Conservation (phyloP, 1,139 yeast species). For the Hanseniaspora sp. region DNA sequence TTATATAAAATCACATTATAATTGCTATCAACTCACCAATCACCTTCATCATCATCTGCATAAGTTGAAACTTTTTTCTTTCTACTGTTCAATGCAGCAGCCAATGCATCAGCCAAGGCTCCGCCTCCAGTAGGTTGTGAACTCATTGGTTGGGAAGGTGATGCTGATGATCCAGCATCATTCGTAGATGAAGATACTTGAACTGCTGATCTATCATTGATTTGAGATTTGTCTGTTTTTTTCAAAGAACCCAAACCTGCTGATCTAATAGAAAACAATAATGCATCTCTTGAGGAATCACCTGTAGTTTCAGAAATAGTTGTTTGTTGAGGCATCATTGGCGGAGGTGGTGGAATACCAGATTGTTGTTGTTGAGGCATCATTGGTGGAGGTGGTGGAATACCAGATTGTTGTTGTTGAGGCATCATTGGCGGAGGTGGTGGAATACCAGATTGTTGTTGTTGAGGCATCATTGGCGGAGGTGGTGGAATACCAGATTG, state of each 20-base stretch:
- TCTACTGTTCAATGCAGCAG: slow-evolving; percentile 72
- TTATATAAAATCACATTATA: background rate
- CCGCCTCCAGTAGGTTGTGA: slow-evolving; percentile 37
- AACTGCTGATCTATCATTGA: slow-evolving; percentile 61
- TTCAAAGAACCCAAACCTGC: slow-evolving; percentile 59
- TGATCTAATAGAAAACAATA: slow-evolving; percentile 74
- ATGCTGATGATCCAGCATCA: slow-evolving; percentile 44
- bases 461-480: slow-evolving; percentile 21
- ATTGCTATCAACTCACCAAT: slow-evolving; percentile 35
- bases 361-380: slow-evolving; percentile 14
- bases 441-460: slow-evolving; percentile 25
- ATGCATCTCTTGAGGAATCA: slow-evolving; percentile 63
- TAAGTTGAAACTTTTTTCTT: slow-evolving; percentile 73
- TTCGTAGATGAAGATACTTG: slow-evolving; percentile 42
- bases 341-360: slow-evolving; percentile 29
- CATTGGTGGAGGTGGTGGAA: slow-evolving; percentile 11
- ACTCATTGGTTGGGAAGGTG: slow-evolving; percentile 26
- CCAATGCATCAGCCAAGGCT: slow-evolving; percentile 72
- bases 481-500: slow-evolving; percentile 21
- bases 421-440: slow-evolving; percentile 28
- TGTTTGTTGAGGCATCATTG: slow-evolving; percentile 25
- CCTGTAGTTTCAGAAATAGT: slow-evolving; percentile 34
- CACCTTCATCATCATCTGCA: slow-evolving; percentile 76
- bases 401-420: background rate
- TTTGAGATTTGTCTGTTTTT: slow-evolving; percentile 70